Percentiles rank a stretch among this genome's conserved stretches.
Conservation (phyloP, 495 filamentous ascomycete species). For the Hypoxylon lienhwacheense region DNA sequence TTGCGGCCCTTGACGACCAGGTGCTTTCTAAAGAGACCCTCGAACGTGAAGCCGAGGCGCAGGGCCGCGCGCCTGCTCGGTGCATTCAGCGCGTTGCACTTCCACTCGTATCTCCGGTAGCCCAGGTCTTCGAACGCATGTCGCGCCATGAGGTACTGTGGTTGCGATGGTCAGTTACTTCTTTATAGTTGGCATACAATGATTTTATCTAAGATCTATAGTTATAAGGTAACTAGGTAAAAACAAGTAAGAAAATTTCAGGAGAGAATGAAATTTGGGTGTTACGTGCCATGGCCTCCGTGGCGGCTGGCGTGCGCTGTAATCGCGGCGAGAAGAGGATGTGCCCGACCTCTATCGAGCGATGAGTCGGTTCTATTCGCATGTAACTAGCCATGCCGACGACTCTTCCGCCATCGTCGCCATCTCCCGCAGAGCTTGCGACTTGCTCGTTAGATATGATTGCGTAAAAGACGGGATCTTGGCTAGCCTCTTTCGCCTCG, state of each 20-base stretch:
- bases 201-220: background rate
- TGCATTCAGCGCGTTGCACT: constrained; percentile 56
- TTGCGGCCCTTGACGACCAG: constrained; percentile 58
- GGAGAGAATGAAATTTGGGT: background rate
- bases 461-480: constrained; percentile 47
- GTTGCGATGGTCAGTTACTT: background rate
- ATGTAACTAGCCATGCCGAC: constrained; percentile 51
- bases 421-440: background rate
- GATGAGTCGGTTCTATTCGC: constrained; percentile 46
- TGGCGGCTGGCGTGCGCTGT: constrained; percentile 54
- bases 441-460: constrained; percentile 40
- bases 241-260: no score
- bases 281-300: constrained; percentile 46
- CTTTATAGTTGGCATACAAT: background rate
- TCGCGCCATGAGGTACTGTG: constrained; percentile 49
- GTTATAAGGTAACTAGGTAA: no score
- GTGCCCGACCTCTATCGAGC: constrained; percentile 53
- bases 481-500: constrained; percentile 31
- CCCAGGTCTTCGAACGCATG: constrained; percentile 54
- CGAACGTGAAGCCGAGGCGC: constrained; percentile 56
- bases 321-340: constrained; percentile 50
- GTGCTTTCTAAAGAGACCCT: constrained; percentile 60
- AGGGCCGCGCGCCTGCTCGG: constrained; percentile 51
- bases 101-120: constrained; percentile 61
- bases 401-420: constrained; percentile 22